Evolutionary conservation across 202 grass and related monocot species (phyloP).

Genomic region (Carex arenaria): DNA sequence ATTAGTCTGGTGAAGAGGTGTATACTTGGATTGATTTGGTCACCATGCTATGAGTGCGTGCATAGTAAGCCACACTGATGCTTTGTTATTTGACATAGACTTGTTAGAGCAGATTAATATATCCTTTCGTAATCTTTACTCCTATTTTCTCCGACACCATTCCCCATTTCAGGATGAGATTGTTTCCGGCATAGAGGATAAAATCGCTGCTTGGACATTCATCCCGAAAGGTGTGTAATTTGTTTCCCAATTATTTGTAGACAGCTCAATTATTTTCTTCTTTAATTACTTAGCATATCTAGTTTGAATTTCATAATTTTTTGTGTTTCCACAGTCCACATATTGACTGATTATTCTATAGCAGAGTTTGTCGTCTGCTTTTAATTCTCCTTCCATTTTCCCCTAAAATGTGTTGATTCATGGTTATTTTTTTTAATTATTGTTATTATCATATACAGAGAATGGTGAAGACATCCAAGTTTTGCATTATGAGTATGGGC

Average conservation of each 20-base stretch:
- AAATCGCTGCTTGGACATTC: constrained; percentile 96
- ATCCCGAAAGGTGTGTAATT: constrained; percentile 75
- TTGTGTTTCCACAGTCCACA: neutral
- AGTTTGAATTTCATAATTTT: constrained; percentile 2
- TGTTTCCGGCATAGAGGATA: constrained; percentile 83
- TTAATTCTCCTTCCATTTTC: neutral
- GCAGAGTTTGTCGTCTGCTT: neutral
- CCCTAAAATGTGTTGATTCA: neutral
- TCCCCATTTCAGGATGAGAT: constrained; percentile 68
- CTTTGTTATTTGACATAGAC: neutral
- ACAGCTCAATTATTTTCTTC: neutral
- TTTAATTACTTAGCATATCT: neutral
- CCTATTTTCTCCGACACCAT: neutral
- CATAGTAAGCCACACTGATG: neutral
- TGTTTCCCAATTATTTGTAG: neutral
- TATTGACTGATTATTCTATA: neutral
- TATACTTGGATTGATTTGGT: neutral
- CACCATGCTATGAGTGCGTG: neutral
- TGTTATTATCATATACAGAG: constrained; percentile 49
- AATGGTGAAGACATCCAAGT: constrained; percentile 97
- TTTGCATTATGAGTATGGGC: constrained; percentile 61
- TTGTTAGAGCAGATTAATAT: neutral
- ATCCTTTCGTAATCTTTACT: neutral
- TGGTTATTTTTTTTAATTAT: neutral
- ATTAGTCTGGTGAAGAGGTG: neutral